Percentiles rank a stretch among this genome's conserved stretches.
Evolutionary conservation across 2,329 filamentous ascomycete species (phyloP).

Genomic region (Moelleriella libera): DNA sequence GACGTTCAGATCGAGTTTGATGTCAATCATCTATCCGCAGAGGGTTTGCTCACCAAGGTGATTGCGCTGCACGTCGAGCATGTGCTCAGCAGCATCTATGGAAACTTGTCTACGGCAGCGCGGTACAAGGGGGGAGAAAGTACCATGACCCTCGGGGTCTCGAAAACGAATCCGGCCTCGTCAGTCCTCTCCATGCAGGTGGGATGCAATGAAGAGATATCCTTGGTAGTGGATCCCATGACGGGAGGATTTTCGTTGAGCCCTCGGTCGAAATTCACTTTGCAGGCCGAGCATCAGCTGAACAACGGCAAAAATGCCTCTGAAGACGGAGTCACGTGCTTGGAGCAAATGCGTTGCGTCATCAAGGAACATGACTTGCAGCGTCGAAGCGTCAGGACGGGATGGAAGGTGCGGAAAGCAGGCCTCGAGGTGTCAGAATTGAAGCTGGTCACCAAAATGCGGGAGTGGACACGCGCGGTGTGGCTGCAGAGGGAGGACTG

Average conservation of each 20-base stretch:
- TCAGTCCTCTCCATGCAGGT: constrained; percentile 58
- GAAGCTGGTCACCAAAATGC: constrained; percentile 46
- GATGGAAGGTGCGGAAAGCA: constrained; percentile 43
- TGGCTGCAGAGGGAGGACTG: constrained; percentile 64
- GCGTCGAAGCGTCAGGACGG: constrained; percentile 43
- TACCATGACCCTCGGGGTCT: constrained; percentile 41
- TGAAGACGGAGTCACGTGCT: constrained; percentile 38
- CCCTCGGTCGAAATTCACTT: constrained; percentile 43
- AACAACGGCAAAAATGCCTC: constrained; percentile 44
- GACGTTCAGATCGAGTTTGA: constrained; percentile 56
- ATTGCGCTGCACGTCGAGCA: constrained; percentile 63
- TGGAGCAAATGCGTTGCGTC: constrained; percentile 50
- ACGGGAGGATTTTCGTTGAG: constrained; percentile 64
- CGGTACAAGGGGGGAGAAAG: constrained; percentile 49
- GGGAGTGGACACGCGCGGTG: constrained; percentile 47
- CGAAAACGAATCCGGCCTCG: constrained; percentile 46
- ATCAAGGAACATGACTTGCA: constrained; percentile 47
- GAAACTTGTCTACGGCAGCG: constrained; percentile 41
- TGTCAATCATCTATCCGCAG: constrained; percentile 53
- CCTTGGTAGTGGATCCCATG: constrained; percentile 58
- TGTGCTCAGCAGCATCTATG: constrained; percentile 53
- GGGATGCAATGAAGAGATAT: constrained; percentile 44
- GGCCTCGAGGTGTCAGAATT: constrained; percentile 39
- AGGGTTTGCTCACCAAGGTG: constrained; percentile 57
- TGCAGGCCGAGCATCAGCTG: constrained; percentile 48